These are phyloP conservation scores for Annulohypoxylon truncatum DNA, from an alignment of 2,329 filamentous ascomycete genomes.

Conservation along the genomic window DNA sequence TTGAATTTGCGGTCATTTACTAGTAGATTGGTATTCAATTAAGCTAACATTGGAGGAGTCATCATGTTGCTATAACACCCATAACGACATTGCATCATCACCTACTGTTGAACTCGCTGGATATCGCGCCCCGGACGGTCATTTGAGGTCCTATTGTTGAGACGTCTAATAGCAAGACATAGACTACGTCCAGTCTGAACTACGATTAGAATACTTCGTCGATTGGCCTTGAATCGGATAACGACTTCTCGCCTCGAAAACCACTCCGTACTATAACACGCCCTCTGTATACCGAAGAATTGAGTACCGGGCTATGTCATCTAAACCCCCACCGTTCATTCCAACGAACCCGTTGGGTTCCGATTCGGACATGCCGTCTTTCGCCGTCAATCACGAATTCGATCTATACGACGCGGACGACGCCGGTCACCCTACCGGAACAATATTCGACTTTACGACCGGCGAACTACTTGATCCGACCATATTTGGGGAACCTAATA, in stretches of 20 bases:
- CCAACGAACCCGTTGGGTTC: constrained; percentile 49
- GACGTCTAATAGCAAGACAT: constrained; percentile 4
- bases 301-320: constrained; percentile 40
- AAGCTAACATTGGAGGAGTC: constrained; percentile 14
- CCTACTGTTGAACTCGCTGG: constrained; percentile 26
- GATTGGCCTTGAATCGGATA: constrained; percentile 9
- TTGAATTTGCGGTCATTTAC: neutral
- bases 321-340: constrained; percentile 39
- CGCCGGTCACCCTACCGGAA: constrained; percentile 44
- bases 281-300: neutral
- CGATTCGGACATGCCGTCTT: constrained; percentile 50
- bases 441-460: constrained; percentile 47
- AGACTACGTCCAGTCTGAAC: neutral
- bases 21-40: constrained; percentile 29
- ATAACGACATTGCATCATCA: constrained; percentile 19
- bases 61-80: constrained; percentile 39
- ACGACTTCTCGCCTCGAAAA: constrained; percentile 5
- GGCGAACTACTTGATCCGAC: constrained; percentile 43
- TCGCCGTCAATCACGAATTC: constrained; percentile 50
- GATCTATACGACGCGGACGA: constrained; percentile 53
- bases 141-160: neutral
- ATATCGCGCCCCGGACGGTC: constrained; percentile 1
- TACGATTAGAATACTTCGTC: neutral
- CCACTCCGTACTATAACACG: neutral
- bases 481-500: constrained; percentile 40